phyloP scores from a whole-genome alignment of 495 filamentous ascomycete species.

The Penicillium subrubescens region DNA sequence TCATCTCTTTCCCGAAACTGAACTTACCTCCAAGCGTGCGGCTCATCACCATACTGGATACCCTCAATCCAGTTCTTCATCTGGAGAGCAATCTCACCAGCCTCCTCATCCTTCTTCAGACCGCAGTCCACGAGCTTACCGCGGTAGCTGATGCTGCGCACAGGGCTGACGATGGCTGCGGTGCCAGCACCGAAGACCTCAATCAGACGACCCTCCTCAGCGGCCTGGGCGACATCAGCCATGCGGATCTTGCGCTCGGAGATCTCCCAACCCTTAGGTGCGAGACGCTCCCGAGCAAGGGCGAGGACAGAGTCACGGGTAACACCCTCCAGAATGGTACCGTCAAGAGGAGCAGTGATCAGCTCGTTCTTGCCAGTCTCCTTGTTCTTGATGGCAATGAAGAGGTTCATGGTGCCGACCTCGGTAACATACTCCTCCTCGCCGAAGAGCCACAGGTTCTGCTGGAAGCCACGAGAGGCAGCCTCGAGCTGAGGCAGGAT shows the following conservation, averaged over 20 bases:
- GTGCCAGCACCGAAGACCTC: constrained; percentile 95
- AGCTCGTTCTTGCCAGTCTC: constrained; percentile 86
- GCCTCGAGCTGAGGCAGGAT: constrained; percentile 91
- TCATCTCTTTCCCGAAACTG: neutral
- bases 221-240: constrained; percentile 74
- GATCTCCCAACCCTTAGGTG: constrained; percentile 84
- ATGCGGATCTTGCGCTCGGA: constrained; percentile 89
- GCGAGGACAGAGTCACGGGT: constrained; percentile 84
- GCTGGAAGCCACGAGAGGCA: constrained; percentile 87
- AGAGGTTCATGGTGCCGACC: constrained; percentile 98
- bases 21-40: constrained; percentile 76
- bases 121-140: constrained; percentile 78
- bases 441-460: constrained; percentile 97
- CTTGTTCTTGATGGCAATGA: constrained; percentile 77
- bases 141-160: constrained; percentile 83
- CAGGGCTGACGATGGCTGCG: constrained; percentile 72
- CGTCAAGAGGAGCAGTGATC: constrained; percentile 89
- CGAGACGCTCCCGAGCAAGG: constrained; percentile 80
- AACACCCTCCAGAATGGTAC: constrained; percentile 95
- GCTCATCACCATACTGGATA: constrained; percentile 91
- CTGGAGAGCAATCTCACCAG: constrained; percentile 75
- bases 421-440: constrained; percentile 94
- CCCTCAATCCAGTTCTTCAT: constrained; percentile 97
- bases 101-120: constrained; percentile 74
- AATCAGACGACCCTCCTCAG: constrained; percentile 79